Evolutionary conservation across 495 filamentous ascomycete species (phyloP).

Genomic region (Penicillium ucsense): DNA sequence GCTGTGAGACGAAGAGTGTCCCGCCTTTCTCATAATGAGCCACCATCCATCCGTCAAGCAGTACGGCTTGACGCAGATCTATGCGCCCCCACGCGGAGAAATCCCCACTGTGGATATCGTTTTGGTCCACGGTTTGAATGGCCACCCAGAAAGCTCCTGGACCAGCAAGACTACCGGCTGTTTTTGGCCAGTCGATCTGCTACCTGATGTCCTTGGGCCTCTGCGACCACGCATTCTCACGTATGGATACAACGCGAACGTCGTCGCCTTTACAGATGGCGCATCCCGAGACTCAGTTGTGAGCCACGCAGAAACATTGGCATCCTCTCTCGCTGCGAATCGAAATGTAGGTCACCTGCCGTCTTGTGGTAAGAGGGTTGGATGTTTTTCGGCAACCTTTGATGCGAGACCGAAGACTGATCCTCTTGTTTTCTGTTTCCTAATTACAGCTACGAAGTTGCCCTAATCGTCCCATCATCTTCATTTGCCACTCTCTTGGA

Average conservation of each 20-base stretch:
- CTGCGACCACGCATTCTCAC: conserved; percentile 62
- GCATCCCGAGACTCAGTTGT: conserved; percentile 65
- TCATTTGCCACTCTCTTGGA: conserved; percentile 75
- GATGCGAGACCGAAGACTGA: too few species aligned
- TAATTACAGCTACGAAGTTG: conserved; percentile 40
- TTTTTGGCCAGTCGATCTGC: conserved; percentile 70
- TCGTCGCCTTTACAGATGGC: conserved; percentile 52
- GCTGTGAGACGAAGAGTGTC: conserved; percentile 1
- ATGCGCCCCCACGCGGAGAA: conserved; percentile 42
- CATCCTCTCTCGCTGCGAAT: conserved; percentile 51
- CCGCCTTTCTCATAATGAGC: conserved; percentile 10
- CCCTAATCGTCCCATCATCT: conserved; percentile 64
- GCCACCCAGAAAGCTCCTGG: conserved; percentile 68
- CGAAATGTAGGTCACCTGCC: conserved; percentile 34
- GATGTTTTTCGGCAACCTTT: too few species aligned
- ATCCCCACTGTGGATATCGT: conserved; percentile 44
- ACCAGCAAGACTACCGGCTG: conserved; percentile 50
- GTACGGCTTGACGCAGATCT: conserved; percentile 62
- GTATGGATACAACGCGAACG: conserved; percentile 80
- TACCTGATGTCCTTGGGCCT: conserved; percentile 53
- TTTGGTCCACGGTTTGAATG: conserved; percentile 78
- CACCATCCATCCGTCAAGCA: conserved; percentile 40
- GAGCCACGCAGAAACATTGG: conserved; percentile 75
- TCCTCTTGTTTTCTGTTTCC: not conserved
- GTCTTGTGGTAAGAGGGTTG: too few species aligned